These are phyloP conservation scores for Crucihimalaya himalaica DNA, from an alignment of 345 rosid species.

Conservation along the genomic window DNA sequence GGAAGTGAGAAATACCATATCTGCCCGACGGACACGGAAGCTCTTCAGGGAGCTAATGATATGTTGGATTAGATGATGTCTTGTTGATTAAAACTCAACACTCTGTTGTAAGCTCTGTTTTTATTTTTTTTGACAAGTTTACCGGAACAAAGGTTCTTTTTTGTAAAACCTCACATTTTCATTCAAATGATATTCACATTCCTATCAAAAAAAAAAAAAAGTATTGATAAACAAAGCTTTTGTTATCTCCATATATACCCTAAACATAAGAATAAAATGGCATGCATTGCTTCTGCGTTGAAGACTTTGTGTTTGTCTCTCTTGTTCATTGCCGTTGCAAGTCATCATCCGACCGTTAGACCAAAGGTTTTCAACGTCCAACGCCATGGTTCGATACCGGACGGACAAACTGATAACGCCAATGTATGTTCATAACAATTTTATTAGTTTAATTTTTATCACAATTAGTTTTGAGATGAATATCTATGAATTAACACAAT, in stretches of 20 bases:
- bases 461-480: neutral
- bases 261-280: conserved; percentile 17
- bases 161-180: too few species aligned
- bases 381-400: conserved; percentile 17
- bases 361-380: conserved; percentile 20
- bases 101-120: too few species aligned
- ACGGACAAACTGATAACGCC: conserved; percentile 29
- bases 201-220: too few species aligned
- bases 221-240: neutral
- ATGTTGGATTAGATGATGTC: too few species aligned
- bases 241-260: neutral
- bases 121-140: too few species aligned
- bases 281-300: neutral
- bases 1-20: too few species aligned
- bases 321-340: neutral
- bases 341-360: neutral
- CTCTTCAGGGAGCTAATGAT: too few species aligned
- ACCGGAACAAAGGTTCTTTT: too few species aligned
- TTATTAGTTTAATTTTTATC: neutral
- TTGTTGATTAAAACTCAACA: too few species aligned
- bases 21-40: too few species aligned
- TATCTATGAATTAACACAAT: neutral
- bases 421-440: conserved; percentile 2
- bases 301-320: conserved; percentile 5
- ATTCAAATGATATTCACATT: too few species aligned